Percentiles rank a stretch among this genome's conserved stretches.
Evolutionary conservation across 2,329 filamentous ascomycete genomes (phyloP).

Genomic region (Fusarium newnesense): DNA sequence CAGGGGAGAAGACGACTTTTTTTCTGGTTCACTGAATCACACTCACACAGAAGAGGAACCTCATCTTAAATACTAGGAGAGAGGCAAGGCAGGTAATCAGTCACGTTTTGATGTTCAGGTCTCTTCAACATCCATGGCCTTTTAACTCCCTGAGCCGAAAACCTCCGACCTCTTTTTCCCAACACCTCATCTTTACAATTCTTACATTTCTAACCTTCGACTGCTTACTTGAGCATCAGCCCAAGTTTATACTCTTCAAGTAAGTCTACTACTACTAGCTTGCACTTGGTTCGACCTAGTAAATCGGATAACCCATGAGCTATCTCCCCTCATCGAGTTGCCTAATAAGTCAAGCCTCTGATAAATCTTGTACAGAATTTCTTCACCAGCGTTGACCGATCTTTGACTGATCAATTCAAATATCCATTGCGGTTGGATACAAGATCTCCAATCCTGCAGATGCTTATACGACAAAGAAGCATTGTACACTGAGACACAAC

Average conservation of each 20-base stretch:
- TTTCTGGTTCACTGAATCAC: slow-evolving; percentile 31
- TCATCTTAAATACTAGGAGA: slow-evolving; percentile 14
- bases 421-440: background rate
- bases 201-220: background rate
- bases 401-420: background rate
- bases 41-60: background rate
- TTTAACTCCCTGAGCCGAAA: slow-evolving; percentile 11
- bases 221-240: slow-evolving; percentile 1
- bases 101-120: slow-evolving; percentile 12
- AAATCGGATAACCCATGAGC: slow-evolving; percentile 20
- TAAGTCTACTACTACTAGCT: slow-evolving; percentile 36
- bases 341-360: slow-evolving; percentile 11
- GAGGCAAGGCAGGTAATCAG: background rate
- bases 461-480: slow-evolving; percentile 2
- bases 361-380: slow-evolving; percentile 14
- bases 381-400: background rate
- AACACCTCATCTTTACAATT: background rate
- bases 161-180: slow-evolving; percentile 8
- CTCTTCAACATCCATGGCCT: background rate
- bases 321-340: slow-evolving; percentile 25
- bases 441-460: background rate
- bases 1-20: slow-evolving; percentile 23
- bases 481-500: slow-evolving; percentile 11
- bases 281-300: slow-evolving; percentile 19
- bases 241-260: slow-evolving; percentile 6